A percentile compares a stretch with the other conserved stretches of the same genome.
Conservation (phyloP, 331 rosid genomes). For the Rosa hybrid region DNA sequence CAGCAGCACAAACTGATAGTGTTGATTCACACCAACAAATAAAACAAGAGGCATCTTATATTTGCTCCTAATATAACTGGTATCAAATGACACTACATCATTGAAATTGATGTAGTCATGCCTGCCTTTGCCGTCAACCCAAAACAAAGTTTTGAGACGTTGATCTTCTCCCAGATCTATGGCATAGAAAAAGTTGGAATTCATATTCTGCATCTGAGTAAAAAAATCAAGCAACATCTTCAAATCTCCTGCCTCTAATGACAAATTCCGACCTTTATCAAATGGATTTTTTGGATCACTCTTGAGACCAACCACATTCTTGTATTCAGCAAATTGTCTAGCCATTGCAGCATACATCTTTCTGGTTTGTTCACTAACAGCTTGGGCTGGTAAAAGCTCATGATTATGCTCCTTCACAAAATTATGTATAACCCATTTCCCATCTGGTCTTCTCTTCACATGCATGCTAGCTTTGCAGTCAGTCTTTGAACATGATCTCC, state of each 20-base stretch:
- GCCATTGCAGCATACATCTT: conserved; percentile 99
- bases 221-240: conserved; percentile 71
- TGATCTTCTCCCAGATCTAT: conserved; percentile 89
- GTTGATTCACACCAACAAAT: conserved; percentile 97
- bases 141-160: conserved; percentile 70
- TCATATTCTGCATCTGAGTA: conserved; percentile 73
- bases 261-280: conserved; percentile 76
- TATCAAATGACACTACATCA: conserved; percentile 89
- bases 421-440: conserved; percentile 95
- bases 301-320: conserved; percentile 83
- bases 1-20: conserved; percentile 81
- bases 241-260: conserved; percentile 77
- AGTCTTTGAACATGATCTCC: conserved; percentile 93
- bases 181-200: conserved; percentile 84
- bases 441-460: conserved; percentile 92
- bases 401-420: conserved; percentile 96
- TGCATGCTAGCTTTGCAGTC: conserved; percentile 99
- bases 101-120: conserved; percentile 73
- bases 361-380: conserved; percentile 96
- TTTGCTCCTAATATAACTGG: conserved; percentile 76
- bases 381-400: conserved; percentile 95
- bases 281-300: conserved; percentile 70
- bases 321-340: conserved; percentile 94
- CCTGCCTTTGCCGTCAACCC: conserved; percentile 97
- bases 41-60: conserved; percentile 91